phyloP scores from a whole-genome alignment of 169 alveolate species.

The Cryptosporidium ryanae region DNA sequence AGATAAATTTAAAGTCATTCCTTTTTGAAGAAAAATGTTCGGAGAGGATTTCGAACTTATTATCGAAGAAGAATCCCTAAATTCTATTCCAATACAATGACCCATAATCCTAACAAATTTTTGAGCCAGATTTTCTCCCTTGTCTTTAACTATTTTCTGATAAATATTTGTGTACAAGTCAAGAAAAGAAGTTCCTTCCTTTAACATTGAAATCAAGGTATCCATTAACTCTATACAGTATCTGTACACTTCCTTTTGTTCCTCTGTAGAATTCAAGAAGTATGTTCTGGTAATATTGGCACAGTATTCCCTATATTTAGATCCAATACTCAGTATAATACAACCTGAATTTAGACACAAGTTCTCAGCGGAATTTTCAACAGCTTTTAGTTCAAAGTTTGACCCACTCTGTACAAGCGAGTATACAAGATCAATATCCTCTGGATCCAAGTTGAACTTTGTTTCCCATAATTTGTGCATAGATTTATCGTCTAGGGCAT shows the following conservation, averaged over 20 bases:
- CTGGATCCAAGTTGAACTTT: conserved; percentile 75
- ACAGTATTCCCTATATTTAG: conserved; percentile 78
- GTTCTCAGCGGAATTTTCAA: conserved; percentile 75
- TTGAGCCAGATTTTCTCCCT: conserved; percentile 70
- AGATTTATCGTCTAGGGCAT: conserved; percentile 71
- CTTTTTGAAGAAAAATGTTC: conserved; percentile 78
- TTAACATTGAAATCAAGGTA: conserved; percentile 36
- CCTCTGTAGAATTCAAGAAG: conserved; percentile 76
- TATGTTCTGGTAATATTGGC: conserved; percentile 78
- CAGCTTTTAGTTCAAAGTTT: conserved; percentile 77
- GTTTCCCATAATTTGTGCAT: conserved; percentile 66
- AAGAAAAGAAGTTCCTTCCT: conserved; percentile 69
- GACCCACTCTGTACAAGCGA: conserved; percentile 78
- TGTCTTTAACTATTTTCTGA: conserved; percentile 33
- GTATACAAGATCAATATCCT: conserved; percentile 77
- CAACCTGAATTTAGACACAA: conserved; percentile 77
- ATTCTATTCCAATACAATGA: conserved; percentile 89
- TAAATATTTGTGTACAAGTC: conserved; percentile 65
- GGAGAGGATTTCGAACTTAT: conserved; percentile 76
- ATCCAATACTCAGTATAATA: conserved; percentile 75
- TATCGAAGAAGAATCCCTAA: conserved; percentile 80
- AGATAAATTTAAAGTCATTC: conserved; percentile 86
- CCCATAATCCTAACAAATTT: conserved; percentile 85
- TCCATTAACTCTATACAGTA: conserved; percentile 73
- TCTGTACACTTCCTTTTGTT: conserved; percentile 75